Base-by-base conservation (phyloP, 2,329 filamentous ascomycete genomes). In the Dactylellina parvicollis region DNA sequence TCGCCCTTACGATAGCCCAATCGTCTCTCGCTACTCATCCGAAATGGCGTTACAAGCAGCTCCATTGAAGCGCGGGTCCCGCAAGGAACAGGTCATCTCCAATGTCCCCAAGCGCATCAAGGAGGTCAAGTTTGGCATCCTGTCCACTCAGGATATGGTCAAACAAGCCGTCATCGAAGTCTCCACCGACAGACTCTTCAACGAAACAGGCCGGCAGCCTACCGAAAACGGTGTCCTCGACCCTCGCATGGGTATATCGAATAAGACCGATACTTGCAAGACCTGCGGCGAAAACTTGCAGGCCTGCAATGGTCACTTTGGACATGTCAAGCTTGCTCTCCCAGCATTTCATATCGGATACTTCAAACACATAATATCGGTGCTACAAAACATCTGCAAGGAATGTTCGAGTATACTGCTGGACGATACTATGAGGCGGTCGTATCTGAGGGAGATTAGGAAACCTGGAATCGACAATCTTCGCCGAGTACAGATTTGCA, bases 311-410 rank as follows among this genome's bases (percentile, higher is more conserved):
- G 95, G 95, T 10, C 95, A 99, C 81, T 99, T 98, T 79, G 95
- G 95, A 49, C 90, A 97, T 81, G 90, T 99, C 78, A 89, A 91
- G 78, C 86, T 99, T 12, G 92, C 94, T 0, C 84, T 99, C 56
- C 95, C 95, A 2, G 92, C 90, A 44, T 98, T 98, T 79, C 95
- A 99, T 80, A 92, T 98, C 76, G 95, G 95, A 36, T 99, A 97
- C 80, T 87, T 99, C 78, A 95, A 92, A 80, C 92, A 96, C 80
- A 92, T 95, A 75, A 94, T 96, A 79, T 89, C 89, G 46, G 93
- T 96, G 64, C 85, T 99, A 22, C 93, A 98, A 80, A 90, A 95
- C 79, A 96, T 99, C 76, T 99, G 95, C 88, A 99, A 96, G 83
- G 89, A 93, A 79, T 99, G 95, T 80, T 91, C 92, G 22, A 87